A percentile compares a stretch with the other conserved stretches of the same genome.
Conservation (phyloP, 2,329 filamentous ascomycete genomes). For the Fusarium mexicanum region DNA sequence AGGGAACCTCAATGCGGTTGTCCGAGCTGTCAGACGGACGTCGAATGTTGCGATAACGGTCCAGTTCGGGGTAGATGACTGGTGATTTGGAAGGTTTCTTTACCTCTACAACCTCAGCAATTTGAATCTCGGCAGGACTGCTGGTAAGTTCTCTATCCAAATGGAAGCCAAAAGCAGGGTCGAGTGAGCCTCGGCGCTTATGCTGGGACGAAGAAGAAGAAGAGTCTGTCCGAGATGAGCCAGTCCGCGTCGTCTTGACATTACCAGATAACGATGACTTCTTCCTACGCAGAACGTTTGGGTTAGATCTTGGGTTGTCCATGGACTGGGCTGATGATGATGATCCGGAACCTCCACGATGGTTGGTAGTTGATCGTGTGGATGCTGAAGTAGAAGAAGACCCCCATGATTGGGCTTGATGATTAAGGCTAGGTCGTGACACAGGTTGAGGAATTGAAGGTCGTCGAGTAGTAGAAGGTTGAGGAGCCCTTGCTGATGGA, state of each 20-base stretch:
- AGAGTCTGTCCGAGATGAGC: constrained; percentile 53
- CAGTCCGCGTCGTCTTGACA: constrained; percentile 44
- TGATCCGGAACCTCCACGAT: constrained; percentile 47
- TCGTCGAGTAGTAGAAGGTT: constrained; percentile 36
- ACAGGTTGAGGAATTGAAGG: constrained; percentile 41
- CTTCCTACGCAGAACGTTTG: constrained; percentile 61
- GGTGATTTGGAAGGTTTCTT: constrained; percentile 53
- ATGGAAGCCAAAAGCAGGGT: constrained; percentile 48
- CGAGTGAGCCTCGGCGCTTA: constrained; percentile 50
- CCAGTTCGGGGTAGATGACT: constrained; percentile 67
- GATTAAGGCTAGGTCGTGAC: constrained; percentile 44
- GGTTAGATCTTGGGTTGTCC: constrained; percentile 48
- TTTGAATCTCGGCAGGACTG: constrained; percentile 56
- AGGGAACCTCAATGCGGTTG: constrained; percentile 58
- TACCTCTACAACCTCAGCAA: constrained; percentile 55
- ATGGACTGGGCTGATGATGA: constrained; percentile 49
- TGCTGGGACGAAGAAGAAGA: constrained; percentile 57
- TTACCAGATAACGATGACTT: constrained; percentile 58
- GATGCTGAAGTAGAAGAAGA: constrained; percentile 50
- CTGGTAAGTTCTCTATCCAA: constrained; percentile 55
- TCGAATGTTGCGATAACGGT: constrained; percentile 65
- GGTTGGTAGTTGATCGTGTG: constrained; percentile 45
- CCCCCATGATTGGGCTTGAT: constrained; percentile 56
- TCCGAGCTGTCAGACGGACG: constrained; percentile 49
- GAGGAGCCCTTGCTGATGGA: constrained; percentile 34